Evolutionary conservation across 768 basidiomycete species (phyloP).

Genomic region (Boletus vermiculosoides): DNA sequence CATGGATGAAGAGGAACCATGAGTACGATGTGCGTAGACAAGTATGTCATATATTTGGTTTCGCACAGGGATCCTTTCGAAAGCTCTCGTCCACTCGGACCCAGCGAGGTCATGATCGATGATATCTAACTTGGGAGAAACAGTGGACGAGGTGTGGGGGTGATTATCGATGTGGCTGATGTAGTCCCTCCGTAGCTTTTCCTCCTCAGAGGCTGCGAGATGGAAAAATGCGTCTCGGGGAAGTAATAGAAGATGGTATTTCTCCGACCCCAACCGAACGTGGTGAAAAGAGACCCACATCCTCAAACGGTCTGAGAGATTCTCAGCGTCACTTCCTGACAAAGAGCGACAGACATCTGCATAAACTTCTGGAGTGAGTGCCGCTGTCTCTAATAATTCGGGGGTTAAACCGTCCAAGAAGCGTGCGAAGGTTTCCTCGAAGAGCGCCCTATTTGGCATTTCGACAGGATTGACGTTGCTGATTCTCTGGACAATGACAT

Average conservation of each 20-base stretch:
- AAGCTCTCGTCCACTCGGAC: conserved; percentile 39
- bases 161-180: conserved; percentile 37
- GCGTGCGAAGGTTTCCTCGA: conserved; percentile 47
- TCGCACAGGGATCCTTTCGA: conserved; percentile 64
- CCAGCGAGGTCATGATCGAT: conserved; percentile 26
- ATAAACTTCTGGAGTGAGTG: conserved; percentile 55
- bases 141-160: conserved; percentile 1
- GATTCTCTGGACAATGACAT: conserved; percentile 54
- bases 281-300: conserved; percentile 62
- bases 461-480: conserved; percentile 51
- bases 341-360: conserved; percentile 49
- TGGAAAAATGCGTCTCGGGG: conserved; percentile 61
- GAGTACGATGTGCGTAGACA: conserved; percentile 62
- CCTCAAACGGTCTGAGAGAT: conserved; percentile 41
- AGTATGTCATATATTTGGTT: conserved; percentile 68
- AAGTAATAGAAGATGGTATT: conserved; percentile 53
- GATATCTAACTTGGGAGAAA: conserved; percentile 20
- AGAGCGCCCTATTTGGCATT: conserved; percentile 56
- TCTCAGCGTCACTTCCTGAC: conserved; percentile 31
- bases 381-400: conserved; percentile 60
- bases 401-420: conserved; percentile 53
- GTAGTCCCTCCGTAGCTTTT: conserved; percentile 49
- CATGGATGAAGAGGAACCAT: conserved; percentile 53
- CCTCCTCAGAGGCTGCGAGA: conserved; percentile 48
- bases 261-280: conserved; percentile 58